A percentile compares a stretch with the other conserved stretches of the same genome.
Conservation (phyloP, 2,329 filamentous ascomycete species). For the Sodiomyces alkalinus region DNA sequence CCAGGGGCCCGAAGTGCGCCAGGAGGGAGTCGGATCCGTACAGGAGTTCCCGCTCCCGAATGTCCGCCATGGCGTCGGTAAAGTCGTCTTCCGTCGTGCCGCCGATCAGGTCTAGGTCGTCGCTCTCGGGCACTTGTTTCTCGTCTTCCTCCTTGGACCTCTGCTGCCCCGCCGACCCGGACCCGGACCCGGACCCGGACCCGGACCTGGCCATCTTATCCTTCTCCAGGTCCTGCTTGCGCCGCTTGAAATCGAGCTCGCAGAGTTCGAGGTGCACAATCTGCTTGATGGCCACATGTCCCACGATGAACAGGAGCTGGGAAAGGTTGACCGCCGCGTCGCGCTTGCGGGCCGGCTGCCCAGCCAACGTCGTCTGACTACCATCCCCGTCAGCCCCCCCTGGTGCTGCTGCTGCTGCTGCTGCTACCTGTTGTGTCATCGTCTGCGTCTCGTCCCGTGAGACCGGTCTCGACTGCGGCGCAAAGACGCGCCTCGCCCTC, state of each 20-base stretch:
- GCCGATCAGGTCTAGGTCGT: conserved; percentile 91
- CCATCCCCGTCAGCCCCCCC: conserved; percentile 11
- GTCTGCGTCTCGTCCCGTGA: conserved; percentile 29
- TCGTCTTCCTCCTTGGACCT: conserved; percentile 43
- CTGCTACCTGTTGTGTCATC: conserved; percentile 15
- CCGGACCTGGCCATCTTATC: conserved; percentile 28
- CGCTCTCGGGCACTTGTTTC: too few species aligned
- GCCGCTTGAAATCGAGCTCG: conserved; percentile 92
- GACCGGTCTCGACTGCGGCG: conserved; percentile 28
- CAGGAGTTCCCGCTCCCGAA: conserved; percentile 68
- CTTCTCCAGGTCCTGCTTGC: conserved; percentile 83
- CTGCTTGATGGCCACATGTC: conserved; percentile 95
- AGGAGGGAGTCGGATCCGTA: conserved; percentile 74
- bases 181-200: conserved; percentile 14
- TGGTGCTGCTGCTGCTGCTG: too few species aligned
- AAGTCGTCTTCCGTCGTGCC: conserved; percentile 93
- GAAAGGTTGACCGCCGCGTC: conserved; percentile 66
- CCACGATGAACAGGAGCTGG: conserved; percentile 86
- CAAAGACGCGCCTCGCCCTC: conserved; percentile 72
- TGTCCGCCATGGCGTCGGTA: conserved; percentile 70
- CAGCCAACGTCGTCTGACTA: conserved; percentile 13
- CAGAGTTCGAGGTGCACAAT: conserved; percentile 97
- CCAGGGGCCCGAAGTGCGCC: conserved; percentile 80
- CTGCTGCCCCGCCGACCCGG: conserved; percentile 18
- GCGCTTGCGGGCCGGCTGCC: conserved; percentile 36